Percentiles rank a stretch among this genome's conserved stretches.
Evolutionary conservation across 306 rosid genomes (phyloP).

Genomic region (Urtica urens): DNA sequence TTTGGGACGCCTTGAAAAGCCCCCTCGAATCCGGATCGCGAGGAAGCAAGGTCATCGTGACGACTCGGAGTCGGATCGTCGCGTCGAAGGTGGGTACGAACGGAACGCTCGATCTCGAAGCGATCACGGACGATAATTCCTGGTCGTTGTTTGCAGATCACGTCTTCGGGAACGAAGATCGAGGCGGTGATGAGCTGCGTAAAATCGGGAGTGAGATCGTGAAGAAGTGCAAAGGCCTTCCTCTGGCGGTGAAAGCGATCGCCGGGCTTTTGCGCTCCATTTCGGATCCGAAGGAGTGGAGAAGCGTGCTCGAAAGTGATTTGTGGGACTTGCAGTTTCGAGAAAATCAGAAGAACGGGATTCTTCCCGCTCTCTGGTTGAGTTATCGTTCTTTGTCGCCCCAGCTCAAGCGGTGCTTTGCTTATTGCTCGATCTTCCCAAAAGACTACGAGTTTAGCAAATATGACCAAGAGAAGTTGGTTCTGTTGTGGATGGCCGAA

Average conservation of each 20-base stretch:
- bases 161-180: background rate
- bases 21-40: background rate
- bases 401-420: conserved; percentile 25
- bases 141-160: conserved; percentile 11
- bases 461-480: background rate
- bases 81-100: conserved; percentile 3
- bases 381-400: conserved; percentile 3
- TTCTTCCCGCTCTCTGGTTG: conserved; percentile 18
- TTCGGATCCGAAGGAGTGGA: conserved; percentile 4
- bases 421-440: conserved; percentile 23
- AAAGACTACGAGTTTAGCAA: conserved; percentile 13
- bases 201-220: conserved; percentile 11
- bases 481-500: conserved; percentile 31
- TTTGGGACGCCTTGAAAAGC: conserved; percentile 4
- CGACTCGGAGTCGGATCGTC: conserved; percentile 6
- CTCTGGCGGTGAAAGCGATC: conserved; percentile 22
- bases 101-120: background rate
- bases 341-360: background rate
- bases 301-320: conserved; percentile 1
- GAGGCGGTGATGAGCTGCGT: background rate
- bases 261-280: conserved; percentile 20
- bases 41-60: conserved; percentile 10
- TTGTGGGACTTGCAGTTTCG: conserved; percentile 12
- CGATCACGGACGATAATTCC: conserved; percentile 8
- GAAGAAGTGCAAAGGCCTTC: conserved; percentile 20